phyloP scores from a whole-genome alignment of 257 asterid genomes.

The Fraxinus americana region DNA sequence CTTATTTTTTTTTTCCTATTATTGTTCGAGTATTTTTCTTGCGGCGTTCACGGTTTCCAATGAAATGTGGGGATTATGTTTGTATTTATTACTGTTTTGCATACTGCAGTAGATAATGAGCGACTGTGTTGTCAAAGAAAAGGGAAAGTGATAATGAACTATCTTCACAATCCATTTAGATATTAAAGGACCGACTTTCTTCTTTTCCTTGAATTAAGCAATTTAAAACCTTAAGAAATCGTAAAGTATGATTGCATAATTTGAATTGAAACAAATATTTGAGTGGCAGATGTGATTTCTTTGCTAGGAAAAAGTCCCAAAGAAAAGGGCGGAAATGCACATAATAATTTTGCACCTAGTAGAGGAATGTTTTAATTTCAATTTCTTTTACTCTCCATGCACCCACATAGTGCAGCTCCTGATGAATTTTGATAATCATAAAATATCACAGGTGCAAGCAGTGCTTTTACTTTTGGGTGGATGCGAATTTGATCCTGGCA shows the following conservation, averaged over 20 bases:
- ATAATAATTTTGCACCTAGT: not conserved
- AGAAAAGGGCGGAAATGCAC: not conserved
- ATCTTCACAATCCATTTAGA: not conserved
- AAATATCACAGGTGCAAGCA: conserved; percentile 36
- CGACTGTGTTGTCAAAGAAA: not conserved
- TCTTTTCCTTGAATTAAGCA: not conserved
- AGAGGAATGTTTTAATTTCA: not conserved
- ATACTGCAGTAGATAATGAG: not conserved
- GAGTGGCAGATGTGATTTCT: not conserved
- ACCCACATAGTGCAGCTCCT: not conserved
- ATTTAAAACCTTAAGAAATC: not conserved
- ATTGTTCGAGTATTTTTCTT: not conserved
- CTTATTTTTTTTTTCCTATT: not conserved
- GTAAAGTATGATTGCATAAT: not conserved
- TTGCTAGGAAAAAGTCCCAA: not conserved
- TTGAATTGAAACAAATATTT: not conserved
- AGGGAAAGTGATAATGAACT: not conserved
- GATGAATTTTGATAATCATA: not conserved
- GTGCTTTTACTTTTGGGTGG: conserved; percentile 49
- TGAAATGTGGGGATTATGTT: not conserved
- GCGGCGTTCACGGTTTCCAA: not conserved
- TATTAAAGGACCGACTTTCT: not conserved
- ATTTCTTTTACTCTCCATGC: not conserved
- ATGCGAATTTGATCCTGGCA: conserved; percentile 32
- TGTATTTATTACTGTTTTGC: not conserved